phyloP scores from a whole-genome alignment of 2,329 filamentous ascomycete species.

The Colletotrichum sp. region DNA sequence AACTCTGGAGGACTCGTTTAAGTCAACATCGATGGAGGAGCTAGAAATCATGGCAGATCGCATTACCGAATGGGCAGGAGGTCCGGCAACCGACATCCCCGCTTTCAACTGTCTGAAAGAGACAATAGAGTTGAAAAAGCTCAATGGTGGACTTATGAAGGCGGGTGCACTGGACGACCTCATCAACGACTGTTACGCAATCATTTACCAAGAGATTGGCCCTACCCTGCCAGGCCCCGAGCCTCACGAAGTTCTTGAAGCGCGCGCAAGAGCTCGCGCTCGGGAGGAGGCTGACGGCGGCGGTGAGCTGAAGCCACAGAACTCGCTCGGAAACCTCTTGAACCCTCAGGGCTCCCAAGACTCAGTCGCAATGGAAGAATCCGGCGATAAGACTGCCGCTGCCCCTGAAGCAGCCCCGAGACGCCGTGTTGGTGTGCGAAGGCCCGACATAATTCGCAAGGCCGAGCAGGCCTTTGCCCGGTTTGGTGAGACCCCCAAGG shows the following conservation, averaged over 20 bases:
- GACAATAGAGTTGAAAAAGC: slow-evolving; percentile 64
- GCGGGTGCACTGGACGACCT: slow-evolving; percentile 86
- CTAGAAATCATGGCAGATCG: slow-evolving; percentile 62
- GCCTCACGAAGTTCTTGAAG: slow-evolving; percentile 52
- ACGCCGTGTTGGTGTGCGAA: slow-evolving; percentile 51
- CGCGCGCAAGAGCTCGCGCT: slow-evolving; percentile 40
- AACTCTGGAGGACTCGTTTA: slow-evolving; percentile 60
- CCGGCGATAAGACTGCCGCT: slow-evolving; percentile 34
- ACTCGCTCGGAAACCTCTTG: slow-evolving; percentile 46
- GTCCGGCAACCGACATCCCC: slow-evolving; percentile 39
- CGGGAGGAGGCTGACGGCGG: slow-evolving; percentile 46
- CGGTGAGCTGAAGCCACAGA: slow-evolving; percentile 37
- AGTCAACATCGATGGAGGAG: slow-evolving; percentile 57
- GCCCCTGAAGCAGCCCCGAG: slow-evolving; percentile 43
- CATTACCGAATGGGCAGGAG: slow-evolving; percentile 60
- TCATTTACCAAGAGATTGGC: slow-evolving; percentile 73
- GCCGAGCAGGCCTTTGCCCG: slow-evolving; percentile 64
- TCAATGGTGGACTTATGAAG: slow-evolving; percentile 91
- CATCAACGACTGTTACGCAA: slow-evolving; percentile 88
- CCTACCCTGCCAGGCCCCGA: slow-evolving; percentile 60
- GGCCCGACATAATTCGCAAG: slow-evolving; percentile 65
- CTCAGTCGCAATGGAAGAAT: slow-evolving; percentile 44
- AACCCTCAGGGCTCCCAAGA: slow-evolving; percentile 48
- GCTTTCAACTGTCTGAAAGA: slow-evolving; percentile 63
- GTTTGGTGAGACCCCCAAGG: slow-evolving; percentile 54